phyloP scores from a whole-genome alignment of 768 basidiomycete genomes.

The Rhizopogon roseolus region DNA sequence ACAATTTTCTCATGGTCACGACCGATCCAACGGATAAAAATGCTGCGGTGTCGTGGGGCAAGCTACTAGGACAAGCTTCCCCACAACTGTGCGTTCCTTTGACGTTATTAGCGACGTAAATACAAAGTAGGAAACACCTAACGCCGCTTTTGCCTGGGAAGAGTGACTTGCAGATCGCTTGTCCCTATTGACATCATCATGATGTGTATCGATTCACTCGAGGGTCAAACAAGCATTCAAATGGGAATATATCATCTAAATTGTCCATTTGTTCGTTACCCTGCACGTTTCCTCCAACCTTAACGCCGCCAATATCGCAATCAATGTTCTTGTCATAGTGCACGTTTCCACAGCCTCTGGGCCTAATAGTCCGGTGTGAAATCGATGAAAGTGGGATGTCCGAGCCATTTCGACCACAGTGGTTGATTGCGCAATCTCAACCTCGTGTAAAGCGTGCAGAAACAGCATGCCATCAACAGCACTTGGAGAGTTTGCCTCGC shows the following conservation, averaged over 20 bases:
- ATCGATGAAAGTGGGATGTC: constrained; percentile 1
- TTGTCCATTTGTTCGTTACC: background rate
- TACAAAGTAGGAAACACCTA: background rate
- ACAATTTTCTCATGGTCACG: background rate
- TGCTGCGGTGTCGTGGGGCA: background rate
- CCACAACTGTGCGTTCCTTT: background rate
- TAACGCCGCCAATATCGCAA: background rate
- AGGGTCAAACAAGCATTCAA: background rate
- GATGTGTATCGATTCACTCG: background rate
- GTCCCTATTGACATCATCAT: background rate
- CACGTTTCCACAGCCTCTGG: constrained; percentile 1
- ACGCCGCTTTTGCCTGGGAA: background rate
- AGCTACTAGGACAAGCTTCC: background rate
- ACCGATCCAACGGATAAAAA: background rate
- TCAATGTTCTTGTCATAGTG: background rate
- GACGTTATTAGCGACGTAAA: constrained; percentile 1
- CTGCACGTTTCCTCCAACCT: background rate
- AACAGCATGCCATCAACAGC: constrained; percentile 1
- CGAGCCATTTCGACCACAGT: background rate
- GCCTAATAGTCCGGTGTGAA: background rate
- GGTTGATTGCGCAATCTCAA: background rate
- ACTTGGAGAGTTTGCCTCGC: background rate
- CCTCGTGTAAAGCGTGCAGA: constrained; percentile 2
- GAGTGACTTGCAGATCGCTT: background rate
- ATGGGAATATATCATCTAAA: background rate